These are phyloP conservation scores for Ceratobasidium sp. DNA, from an alignment of 1,284 basidiomycete species.

Conservation along the genomic window DNA sequence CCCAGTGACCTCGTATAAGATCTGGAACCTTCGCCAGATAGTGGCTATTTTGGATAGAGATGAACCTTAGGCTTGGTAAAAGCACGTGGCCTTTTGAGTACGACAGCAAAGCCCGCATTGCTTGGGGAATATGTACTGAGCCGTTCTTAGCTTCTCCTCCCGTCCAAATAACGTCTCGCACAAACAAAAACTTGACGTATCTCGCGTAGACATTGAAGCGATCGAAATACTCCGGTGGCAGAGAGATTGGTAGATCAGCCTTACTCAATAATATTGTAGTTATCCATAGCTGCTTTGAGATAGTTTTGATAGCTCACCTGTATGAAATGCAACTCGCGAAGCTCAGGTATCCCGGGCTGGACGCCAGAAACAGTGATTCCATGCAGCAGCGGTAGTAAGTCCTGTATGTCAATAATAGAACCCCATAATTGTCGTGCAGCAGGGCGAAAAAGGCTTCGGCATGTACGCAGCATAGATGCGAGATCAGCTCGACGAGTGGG, in stretches of 20 bases:
- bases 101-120: not conserved
- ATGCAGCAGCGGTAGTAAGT: not conserved
- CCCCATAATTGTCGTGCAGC: not conserved
- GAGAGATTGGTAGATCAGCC: not conserved
- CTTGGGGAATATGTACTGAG: not conserved
- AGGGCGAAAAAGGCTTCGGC: not conserved
- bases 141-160: not conserved
- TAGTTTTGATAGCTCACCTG: not conserved
- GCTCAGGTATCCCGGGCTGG: not conserved
- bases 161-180: not conserved
- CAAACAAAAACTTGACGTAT: not conserved
- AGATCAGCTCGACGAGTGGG: not conserved
- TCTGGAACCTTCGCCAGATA: not conserved
- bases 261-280: not conserved
- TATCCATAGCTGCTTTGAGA: not conserved
- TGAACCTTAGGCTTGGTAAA: not conserved
- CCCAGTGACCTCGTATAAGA: not conserved
- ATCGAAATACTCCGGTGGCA: not conserved
- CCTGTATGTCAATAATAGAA: not conserved
- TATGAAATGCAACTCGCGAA: not conserved
- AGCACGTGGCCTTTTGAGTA: not conserved
- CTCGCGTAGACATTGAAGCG: not conserved
- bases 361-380: not conserved
- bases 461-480: not conserved
- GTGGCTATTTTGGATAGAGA: not conserved